Evolutionary conservation across 2,329 filamentous ascomycete species (phyloP).

Genomic region (Coniochaeta prunicola): DNA sequence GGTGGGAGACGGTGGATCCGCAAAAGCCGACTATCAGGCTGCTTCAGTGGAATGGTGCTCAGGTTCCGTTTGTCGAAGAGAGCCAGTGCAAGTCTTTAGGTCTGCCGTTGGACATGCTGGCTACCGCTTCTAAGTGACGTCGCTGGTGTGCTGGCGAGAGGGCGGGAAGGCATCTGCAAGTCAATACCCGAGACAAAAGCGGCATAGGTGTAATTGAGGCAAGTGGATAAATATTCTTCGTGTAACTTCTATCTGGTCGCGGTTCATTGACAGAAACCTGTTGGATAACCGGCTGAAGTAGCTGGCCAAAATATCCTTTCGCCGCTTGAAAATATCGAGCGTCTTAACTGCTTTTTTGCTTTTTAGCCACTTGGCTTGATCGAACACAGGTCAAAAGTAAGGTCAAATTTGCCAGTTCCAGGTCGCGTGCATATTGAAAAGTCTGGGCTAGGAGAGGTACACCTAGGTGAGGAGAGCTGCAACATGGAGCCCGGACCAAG

Average conservation of each 20-base stretch:
- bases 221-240: too few species aligned
- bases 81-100: constrained; percentile 15
- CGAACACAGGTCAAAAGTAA: background rate
- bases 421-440: background rate
- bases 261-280: background rate
- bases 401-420: too few species aligned
- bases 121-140: background rate
- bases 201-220: too few species aligned
- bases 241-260: too few species aligned
- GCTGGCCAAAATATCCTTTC: background rate
- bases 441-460: background rate
- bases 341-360: background rate
- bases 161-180: background rate
- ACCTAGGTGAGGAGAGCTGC: background rate
- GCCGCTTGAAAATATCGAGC: background rate
- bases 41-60: constrained; percentile 19
- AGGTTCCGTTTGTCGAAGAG: constrained; percentile 14
- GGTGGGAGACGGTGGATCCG: constrained; percentile 18
- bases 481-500: background rate
- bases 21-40: constrained; percentile 13
- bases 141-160: background rate
- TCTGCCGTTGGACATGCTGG: constrained; percentile 11
- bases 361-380: background rate
- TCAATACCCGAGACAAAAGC: too few species aligned
- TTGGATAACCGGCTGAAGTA: background rate